Conservation (phyloP, 2,329 filamentous ascomycete genomes). For the Pseudogymnoascus sp. region DNA sequence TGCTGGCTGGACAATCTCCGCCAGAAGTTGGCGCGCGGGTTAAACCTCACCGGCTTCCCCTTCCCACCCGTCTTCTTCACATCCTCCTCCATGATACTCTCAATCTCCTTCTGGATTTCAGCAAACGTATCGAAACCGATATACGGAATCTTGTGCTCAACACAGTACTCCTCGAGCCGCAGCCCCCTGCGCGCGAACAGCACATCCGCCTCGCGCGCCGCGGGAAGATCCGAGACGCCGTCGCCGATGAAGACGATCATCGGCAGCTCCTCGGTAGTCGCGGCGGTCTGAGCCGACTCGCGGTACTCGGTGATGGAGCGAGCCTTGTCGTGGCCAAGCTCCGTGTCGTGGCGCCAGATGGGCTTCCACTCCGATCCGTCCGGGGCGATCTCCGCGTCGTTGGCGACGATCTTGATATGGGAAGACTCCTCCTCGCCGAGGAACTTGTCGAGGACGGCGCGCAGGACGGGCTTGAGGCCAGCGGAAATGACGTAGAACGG, state of each 20-base stretch:
- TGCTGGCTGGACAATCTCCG: slow-evolving; percentile 49
- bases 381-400: slow-evolving; percentile 50
- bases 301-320: slow-evolving; percentile 54
- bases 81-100: slow-evolving; percentile 49
- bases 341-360: slow-evolving; percentile 57
- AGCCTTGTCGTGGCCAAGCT: slow-evolving; percentile 59
- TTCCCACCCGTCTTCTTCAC: slow-evolving; percentile 50
- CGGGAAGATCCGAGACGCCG: slow-evolving; percentile 58
- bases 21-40: slow-evolving; percentile 62
- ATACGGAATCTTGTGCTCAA: slow-evolving; percentile 51
- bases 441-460: slow-evolving; percentile 54
- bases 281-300: slow-evolving; percentile 42
- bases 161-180: slow-evolving; percentile 56
- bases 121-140: slow-evolving; percentile 57
- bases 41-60: slow-evolving; percentile 53
- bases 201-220: slow-evolving; percentile 57
- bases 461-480: slow-evolving; percentile 54
- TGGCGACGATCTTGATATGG: slow-evolving; percentile 59
- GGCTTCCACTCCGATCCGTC: slow-evolving; percentile 56
- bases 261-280: slow-evolving; percentile 52
- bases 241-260: slow-evolving; percentile 63
- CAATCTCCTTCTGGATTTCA: slow-evolving; percentile 53
- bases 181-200: slow-evolving; percentile 59
- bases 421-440: slow-evolving; percentile 50
- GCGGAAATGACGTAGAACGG: slow-evolving; percentile 64